Percentiles rank a stretch among this genome's conserved stretches.
These are phyloP conservation scores for Apiospora koreana DNA, from an alignment of 2,329 filamentous ascomycete genomes.

Conservation along the genomic window DNA sequence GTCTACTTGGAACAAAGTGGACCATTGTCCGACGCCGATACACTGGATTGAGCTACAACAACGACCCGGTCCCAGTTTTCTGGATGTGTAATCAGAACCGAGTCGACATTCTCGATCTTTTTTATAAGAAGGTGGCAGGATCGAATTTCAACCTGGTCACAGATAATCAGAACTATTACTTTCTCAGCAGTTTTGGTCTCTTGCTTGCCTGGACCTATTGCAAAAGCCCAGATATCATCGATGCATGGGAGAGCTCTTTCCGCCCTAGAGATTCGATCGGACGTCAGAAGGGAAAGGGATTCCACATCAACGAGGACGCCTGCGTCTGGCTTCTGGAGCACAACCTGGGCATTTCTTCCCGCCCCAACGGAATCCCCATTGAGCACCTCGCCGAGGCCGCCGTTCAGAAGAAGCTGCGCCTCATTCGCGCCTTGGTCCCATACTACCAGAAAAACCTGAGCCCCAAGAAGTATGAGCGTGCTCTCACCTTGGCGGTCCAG, in stretches of 20 bases:
- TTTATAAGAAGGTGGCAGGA: not conserved
- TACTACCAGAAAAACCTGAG: not conserved
- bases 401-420: not conserved
- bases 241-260: not conserved
- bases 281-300: too few species aligned
- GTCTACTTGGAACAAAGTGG: not conserved
- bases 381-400: not conserved
- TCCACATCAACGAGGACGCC: not conserved
- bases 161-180: not conserved
- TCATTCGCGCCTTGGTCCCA: not conserved
- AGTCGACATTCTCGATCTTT: not conserved
- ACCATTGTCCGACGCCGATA: not conserved
- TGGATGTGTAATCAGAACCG: not conserved
- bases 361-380: not conserved
- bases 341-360: not conserved
- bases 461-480: not conserved
- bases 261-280: not conserved
- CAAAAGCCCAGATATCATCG: not conserved
- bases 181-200: fast-evolving
- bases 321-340: not conserved
- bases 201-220: not conserved
- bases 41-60: not conserved
- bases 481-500: not conserved
- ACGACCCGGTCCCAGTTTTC: not conserved
- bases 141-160: not conserved